Evolutionary conservation across 2,329 filamentous ascomycete species (phyloP).

Genomic region (Scopulariopsis brevicaulis): DNA sequence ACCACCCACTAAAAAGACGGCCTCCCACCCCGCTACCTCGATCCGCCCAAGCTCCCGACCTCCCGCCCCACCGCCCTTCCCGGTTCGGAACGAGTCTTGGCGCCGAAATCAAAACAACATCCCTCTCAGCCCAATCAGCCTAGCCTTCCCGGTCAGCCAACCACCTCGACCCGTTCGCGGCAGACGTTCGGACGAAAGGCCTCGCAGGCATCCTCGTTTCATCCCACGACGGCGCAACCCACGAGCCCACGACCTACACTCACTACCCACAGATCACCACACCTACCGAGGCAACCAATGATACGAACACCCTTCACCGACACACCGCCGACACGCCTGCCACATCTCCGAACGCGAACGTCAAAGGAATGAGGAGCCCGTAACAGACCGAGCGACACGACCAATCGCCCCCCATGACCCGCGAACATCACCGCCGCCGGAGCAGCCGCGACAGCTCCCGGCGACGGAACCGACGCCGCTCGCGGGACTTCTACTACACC

Average conservation of each 20-base stretch:
- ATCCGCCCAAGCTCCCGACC: neutral
- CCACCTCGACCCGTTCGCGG: neutral
- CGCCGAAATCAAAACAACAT: conserved; percentile 5
- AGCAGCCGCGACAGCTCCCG: conserved; percentile 5
- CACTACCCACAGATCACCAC: neutral
- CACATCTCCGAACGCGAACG: neutral
- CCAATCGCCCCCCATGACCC: conserved; percentile 2
- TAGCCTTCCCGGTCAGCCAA: conserved; percentile 2
- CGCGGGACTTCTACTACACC: conserved; percentile 2
- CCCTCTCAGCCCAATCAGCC: conserved; percentile 2
- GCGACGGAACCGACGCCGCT: conserved; percentile 4
- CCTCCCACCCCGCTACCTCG: neutral
- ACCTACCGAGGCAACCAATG: neutral
- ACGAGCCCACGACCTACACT: neutral
- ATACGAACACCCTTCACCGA: neutral
- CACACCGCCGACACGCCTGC: neutral
- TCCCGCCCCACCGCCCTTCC: neutral
- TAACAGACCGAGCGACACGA: neutral
- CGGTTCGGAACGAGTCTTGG: neutral
- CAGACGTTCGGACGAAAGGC: neutral
- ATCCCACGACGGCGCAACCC: neutral
- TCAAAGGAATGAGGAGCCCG: neutral
- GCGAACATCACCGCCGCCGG: conserved; percentile 5
- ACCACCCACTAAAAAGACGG: neutral
- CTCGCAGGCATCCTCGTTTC: neutral